Base-by-base conservation (phyloP, 2,329 filamentous ascomycete genomes). In the Colletotrichum viniferum region DNA sequence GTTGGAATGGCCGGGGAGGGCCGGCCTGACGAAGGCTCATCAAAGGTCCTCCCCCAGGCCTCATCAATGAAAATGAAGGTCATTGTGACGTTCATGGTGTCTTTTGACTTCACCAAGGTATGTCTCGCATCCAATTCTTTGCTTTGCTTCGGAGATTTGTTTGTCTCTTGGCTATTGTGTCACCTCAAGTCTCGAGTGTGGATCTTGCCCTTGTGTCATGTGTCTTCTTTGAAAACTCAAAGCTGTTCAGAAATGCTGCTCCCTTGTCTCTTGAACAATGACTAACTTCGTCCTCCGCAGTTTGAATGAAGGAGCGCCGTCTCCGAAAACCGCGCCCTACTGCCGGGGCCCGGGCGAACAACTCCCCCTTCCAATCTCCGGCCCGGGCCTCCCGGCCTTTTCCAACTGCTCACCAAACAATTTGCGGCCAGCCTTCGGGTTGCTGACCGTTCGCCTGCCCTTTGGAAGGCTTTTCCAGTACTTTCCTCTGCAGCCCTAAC, bases 221-320 rank as follows among this genome's bases (percentile, higher is more conserved):
- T 10, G 5, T 48, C 9, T 21, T 21, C 5, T 48, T 3, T 21
- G 43, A 1, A 2, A 13, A 12, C 43, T 21, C 4, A 10, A 48
- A 48, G 2, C 43, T 48, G n/a, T 13, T 0, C 43, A 13, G 0
- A 48, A 12, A 7, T 13, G 10, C n/a, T 48, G 10, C 4, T 21
- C n/a, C n/a, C 5, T 13, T 48, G n/a, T 21, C 1, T 21, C n/a
- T 48, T 48, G 43, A 48, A 12, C n/a, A 13, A 48, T 48, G 43
- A 21, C 10, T 21, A 13, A 48, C n/a, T 21, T 48, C 5, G 5
- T 13, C 10, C 4, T 48, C 0, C 10, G 4, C 43, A 48, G n/a
- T 21, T 48, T 21, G 9, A 48, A 48, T 21, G n/a, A 48, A 7
- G 43, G n/a, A 48, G 43, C 43, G n/a, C 43, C 43, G 43, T 13